Evolutionary conservation across 768 basidiomycete genomes (phyloP), one percentile per base, ranked within the genome.

Genomic region (Rhodotorula diobovata): DNA sequence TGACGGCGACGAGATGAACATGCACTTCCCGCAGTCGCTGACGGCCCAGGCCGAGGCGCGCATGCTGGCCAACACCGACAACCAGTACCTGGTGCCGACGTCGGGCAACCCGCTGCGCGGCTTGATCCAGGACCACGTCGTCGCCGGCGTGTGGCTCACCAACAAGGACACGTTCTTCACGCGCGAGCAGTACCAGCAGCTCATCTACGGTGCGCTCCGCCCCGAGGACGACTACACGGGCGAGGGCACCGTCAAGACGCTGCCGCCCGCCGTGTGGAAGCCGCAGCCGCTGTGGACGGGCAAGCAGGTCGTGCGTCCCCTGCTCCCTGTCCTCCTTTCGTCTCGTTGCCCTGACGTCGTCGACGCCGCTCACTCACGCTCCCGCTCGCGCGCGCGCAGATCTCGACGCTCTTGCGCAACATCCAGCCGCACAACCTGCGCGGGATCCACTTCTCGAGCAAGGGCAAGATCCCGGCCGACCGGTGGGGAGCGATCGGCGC

Each of bases 131-230:
- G 96, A 99, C 82, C 96, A 98, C 76, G 92, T 99, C 67, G 95
- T 98, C 56, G 93, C 96, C 23, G 95, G 93, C 68, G 89, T 97
- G n/a, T 97, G 94, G 92, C 93, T 99, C 91, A 97, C 96, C 65
- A 88, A 87, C 78, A 93, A 93, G 79, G 90, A 94, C 74, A 85
- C 92, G 0, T 97, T 97, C 83, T 95, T 98, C 82, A 88, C 89
- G 8, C 87, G 96, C 61, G 93, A 96, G 77, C 90, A 98, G 78
- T 99, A 98, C 79, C 90, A 90, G 81, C 96, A 99, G 80, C 83
- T 99, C 60, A 85, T 99, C 20, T 98, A 97, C 77, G 96, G 95
- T 45, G 90, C 95, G 16, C 83, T 99, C 45, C 84, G 90, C 70
- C 92, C 94, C 15, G 96, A 99, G 81, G 89, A 89, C 48, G 79